These are phyloP conservation scores for Rubia yunnanensis DNA, from an alignment of 257 asterid genomes.

Conservation along the genomic window DNA sequence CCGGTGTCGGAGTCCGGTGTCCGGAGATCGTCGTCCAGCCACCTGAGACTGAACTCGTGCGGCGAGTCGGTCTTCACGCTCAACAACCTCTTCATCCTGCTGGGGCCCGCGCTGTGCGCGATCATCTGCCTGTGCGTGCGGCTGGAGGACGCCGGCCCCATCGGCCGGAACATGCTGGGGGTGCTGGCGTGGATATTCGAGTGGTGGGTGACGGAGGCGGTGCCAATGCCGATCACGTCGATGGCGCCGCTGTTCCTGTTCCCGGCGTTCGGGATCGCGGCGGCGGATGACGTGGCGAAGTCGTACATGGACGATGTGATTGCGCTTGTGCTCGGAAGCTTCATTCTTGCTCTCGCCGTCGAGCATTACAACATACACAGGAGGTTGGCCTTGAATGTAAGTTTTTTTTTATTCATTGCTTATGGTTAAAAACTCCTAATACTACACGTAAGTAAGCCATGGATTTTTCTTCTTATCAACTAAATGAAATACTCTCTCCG, in stretches of 20 bases:
- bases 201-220: conserved; percentile 95
- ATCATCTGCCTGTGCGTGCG: conserved; percentile 37
- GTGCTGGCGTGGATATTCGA: conserved; percentile 75
- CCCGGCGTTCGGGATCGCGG: conserved; percentile 74
- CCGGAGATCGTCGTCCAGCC: conserved; percentile 20
- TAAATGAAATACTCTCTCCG: too few relatives aligned
- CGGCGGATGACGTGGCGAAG: conserved; percentile 72
- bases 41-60: conserved; percentile 28
- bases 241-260: conserved; percentile 88
- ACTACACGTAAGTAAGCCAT: too few relatives aligned
- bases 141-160: conserved; percentile 24
- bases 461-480: too few relatives aligned
- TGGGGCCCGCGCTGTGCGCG: conserved; percentile 62
- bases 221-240: conserved; percentile 92
- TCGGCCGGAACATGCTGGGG: conserved; percentile 69
- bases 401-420: too few relatives aligned
- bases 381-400: conserved; percentile 83
- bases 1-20: conserved; percentile 38
- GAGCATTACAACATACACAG: conserved; percentile 91
- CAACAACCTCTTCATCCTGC: conserved; percentile 43
- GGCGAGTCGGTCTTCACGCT: conserved; percentile 34
- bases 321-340: conserved; percentile 77
- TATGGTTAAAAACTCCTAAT: too few relatives aligned
- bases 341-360: conserved; percentile 89
- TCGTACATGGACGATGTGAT: conserved; percentile 88